Conservation (phyloP, 2,329 filamentous ascomycete species). For the Colletotrichum sp. region DNA sequence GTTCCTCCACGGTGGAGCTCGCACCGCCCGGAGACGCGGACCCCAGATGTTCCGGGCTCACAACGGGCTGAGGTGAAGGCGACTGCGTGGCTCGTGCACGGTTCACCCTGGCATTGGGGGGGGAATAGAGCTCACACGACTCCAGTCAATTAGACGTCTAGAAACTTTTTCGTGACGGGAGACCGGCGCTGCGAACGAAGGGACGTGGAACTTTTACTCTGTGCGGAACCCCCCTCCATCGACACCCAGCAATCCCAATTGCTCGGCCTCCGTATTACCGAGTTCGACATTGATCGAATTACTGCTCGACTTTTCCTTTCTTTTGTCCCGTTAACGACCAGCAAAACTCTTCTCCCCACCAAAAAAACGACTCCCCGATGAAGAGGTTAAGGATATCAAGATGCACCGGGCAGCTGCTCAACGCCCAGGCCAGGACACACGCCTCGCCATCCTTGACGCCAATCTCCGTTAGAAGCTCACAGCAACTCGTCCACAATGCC, state of each 20-base stretch:
- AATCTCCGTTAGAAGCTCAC: slow-evolving; percentile 19
- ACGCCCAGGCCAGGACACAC: slow-evolving; percentile 30
- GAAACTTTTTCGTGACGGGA: slow-evolving; percentile 38
- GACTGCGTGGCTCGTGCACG: slow-evolving; percentile 11
- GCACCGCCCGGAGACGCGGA: slow-evolving; percentile 6
- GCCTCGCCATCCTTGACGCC: slow-evolving; percentile 16
- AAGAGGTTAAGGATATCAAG: slow-evolving; percentile 47
- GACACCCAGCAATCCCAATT: slow-evolving; percentile 38
- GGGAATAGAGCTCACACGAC: slow-evolving; percentile 36
- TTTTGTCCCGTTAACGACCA: background rate
- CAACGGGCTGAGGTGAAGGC: background rate
- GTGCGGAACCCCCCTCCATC: background rate
- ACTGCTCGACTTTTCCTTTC: background rate
- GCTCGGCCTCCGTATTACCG: slow-evolving; percentile 23
- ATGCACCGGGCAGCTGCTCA: slow-evolving; percentile 47
- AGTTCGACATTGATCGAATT: slow-evolving; percentile 11
- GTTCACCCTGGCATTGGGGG: background rate
- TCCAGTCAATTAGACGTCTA: slow-evolving; percentile 29
- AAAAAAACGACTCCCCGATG: slow-evolving; percentile 32
- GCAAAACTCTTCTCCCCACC: background rate
- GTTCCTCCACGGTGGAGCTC: slow-evolving; percentile 6
- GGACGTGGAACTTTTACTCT: slow-evolving; percentile 13
- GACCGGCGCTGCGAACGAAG: slow-evolving; percentile 12
- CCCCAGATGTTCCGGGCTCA: slow-evolving; percentile 2
- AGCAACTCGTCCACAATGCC: background rate